These are phyloP conservation scores for Penicillium thymicola DNA, from an alignment of 2,329 filamentous ascomycete species.

Conservation along the genomic window DNA sequence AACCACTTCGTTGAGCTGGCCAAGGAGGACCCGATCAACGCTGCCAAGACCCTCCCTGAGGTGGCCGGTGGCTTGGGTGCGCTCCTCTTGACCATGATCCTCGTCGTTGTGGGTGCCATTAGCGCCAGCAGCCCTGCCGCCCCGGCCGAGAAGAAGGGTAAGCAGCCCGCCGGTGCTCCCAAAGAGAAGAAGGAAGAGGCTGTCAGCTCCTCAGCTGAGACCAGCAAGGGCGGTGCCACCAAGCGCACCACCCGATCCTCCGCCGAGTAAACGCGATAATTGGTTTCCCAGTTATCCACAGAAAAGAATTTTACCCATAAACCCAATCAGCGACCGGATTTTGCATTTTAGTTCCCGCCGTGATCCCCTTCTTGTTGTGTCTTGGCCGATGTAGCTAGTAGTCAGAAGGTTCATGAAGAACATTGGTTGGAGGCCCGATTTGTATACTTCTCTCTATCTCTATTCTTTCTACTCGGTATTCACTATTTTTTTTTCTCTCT, in stretches of 20 bases:
- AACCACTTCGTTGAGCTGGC: constrained; percentile 85
- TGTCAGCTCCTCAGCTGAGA: constrained; percentile 61
- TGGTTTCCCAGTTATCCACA: not conserved
- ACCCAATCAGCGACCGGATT: constrained; percentile 10
- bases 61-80: constrained; percentile 77
- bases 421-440: constrained; percentile 1
- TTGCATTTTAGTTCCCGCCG: constrained; percentile 6
- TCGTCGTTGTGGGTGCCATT: constrained; percentile 66
- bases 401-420: not conserved
- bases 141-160: constrained; percentile 68
- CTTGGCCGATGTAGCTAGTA: constrained; percentile 3
- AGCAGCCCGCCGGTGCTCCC: constrained; percentile 63
- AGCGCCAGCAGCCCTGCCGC: constrained; percentile 60
- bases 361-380: constrained; percentile 7
- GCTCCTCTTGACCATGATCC: constrained; percentile 65
- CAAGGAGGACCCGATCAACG: constrained; percentile 76
- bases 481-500: not conserved
- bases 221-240: constrained; percentile 68
- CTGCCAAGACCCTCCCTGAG: constrained; percentile 86
- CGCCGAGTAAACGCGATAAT: constrained; percentile 31
- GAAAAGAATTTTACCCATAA: constrained; percentile 14
- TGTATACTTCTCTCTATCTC: constrained; percentile 7
- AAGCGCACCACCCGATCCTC: constrained; percentile 55
- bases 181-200: constrained; percentile 66
- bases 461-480: constrained; percentile 1